A percentile compares a stretch with the other conserved stretches of the same genome.
Conservation (phyloP, 345 rosid genomes). For the Gossypium sturtianum region DNA sequence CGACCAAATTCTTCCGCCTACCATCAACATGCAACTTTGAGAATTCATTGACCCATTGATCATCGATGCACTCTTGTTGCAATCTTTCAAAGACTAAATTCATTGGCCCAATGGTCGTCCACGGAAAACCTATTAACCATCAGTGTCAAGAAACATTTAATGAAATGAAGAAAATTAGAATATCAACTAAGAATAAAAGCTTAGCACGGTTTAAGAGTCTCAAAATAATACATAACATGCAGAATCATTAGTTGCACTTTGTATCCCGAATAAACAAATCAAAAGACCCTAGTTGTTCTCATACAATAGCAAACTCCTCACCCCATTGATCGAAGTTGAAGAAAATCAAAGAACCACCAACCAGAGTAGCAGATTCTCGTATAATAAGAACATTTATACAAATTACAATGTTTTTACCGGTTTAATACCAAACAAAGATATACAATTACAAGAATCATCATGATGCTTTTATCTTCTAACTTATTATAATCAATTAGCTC, state of each 20-base stretch:
- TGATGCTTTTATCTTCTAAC: too few relatives aligned
- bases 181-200: neutral
- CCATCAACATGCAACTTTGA: conserved; percentile 84
- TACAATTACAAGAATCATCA: too few relatives aligned
- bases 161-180: conserved; percentile 13
- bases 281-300: neutral
- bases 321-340: neutral
- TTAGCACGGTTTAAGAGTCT: neutral
- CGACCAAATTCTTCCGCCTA: conserved; percentile 90
- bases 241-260: neutral
- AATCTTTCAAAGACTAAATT: too few relatives aligned
- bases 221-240: neutral
- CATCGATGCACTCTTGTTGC: conserved; percentile 50
- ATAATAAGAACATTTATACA: neutral
- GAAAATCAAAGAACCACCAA: neutral
- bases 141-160: too few relatives aligned
- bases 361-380: neutral
- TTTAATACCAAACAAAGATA: neutral
- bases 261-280: neutral
- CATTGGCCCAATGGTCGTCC: too few relatives aligned
- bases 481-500: too few relatives aligned
- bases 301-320: neutral
- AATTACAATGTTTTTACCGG: neutral
- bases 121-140: too few relatives aligned
- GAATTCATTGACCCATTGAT: conserved; percentile 95